Conservation (phyloP, 768 basidiomycete genomes). For the Psilocybe cubensis region DNA sequence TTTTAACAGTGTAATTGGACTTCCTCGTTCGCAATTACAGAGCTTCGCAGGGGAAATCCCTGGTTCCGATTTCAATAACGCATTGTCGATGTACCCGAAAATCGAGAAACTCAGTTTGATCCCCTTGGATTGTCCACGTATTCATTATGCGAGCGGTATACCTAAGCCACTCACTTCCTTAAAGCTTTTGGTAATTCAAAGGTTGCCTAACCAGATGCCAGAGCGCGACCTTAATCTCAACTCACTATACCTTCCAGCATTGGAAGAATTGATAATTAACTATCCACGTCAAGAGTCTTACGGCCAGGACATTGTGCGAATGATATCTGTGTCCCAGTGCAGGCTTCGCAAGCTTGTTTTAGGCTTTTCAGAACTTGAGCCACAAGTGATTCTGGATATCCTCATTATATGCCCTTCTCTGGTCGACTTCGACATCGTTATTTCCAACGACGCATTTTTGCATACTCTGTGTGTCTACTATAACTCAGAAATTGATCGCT, state of each 20-base stretch:
- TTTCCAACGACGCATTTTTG: neutral
- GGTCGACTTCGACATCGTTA: constrained; percentile 13
- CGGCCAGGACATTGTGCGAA: neutral
- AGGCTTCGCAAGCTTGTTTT: constrained; percentile 12
- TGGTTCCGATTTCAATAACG: constrained; percentile 2
- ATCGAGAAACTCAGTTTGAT: constrained; percentile 12
- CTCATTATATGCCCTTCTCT: constrained; percentile 7
- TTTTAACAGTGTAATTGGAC: constrained; percentile 9
- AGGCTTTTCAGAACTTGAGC: neutral
- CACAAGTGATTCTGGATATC: constrained; percentile 1
- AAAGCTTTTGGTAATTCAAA: neutral
- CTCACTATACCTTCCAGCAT: constrained; percentile 1
- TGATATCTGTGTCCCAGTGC: neutral
- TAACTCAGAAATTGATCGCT: too few species aligned
- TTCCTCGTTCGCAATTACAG: constrained; percentile 20
- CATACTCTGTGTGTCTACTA: constrained; percentile 1
- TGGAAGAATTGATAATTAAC: neutral
- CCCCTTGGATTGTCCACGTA: neutral
- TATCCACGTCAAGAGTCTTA: neutral
- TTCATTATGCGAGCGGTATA: neutral
- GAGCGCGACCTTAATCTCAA: neutral
- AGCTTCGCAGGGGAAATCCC: constrained; percentile 13
- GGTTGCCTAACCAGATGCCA: neutral
- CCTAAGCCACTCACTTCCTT: neutral
- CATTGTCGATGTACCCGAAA: constrained; percentile 4